Evolutionary conservation across 2,329 filamentous ascomycete species (phyloP), one percentile per base, ranked within the genome.

Genomic region (Hymenoscyphus linearis): DNA sequence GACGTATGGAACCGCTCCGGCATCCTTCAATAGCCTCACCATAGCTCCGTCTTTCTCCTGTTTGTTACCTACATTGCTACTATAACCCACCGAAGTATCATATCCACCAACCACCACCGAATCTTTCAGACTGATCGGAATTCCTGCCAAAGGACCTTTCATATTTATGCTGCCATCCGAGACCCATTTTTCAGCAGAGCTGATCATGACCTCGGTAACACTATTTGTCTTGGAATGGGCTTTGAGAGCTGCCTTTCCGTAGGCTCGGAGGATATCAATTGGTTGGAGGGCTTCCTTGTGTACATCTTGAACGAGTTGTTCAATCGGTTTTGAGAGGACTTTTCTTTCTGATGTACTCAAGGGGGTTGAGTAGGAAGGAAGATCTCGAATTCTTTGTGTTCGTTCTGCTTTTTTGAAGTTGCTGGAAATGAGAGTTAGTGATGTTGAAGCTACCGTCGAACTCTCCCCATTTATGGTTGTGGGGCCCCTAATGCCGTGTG

Each of bases 221-320:
- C 91, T 96, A 74, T 97, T 97, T 2, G 92, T 96, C 76, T 88
- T 88, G 64, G 87, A 82, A 37, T 97, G 93, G 1, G 91, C 93
- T 70, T 86, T 88, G 58, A 96, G 73, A 0, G 93, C 89, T 22
- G 93, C 87, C 75, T 96, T 96, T 70, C 89, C 89, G 73, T 97
- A 98, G 12, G 91, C 86, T 62, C 81, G 85, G n/a, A 97, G 84
- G 54, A 97, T 83, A 64, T 91, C 86, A 26, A 87, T 73, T 0
- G 93, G 87, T 13, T 82, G 80, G 55, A 85, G 78, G 58, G 79
- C 76, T 52, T 86, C 82, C n/a, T 84, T 82, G 35, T 93, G 90
- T 3, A 96, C 89, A 76, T 88, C 84, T 64, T 86, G 76, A 5
- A 96, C 92, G 3, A 96, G 84, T 61, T 89, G 80, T 66, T 88